A percentile compares a stretch with the other conserved stretches of the same genome.
phyloP scores from a whole-genome alignment of 2,329 filamentous ascomycete species.

The Moelleriella libera region DNA sequence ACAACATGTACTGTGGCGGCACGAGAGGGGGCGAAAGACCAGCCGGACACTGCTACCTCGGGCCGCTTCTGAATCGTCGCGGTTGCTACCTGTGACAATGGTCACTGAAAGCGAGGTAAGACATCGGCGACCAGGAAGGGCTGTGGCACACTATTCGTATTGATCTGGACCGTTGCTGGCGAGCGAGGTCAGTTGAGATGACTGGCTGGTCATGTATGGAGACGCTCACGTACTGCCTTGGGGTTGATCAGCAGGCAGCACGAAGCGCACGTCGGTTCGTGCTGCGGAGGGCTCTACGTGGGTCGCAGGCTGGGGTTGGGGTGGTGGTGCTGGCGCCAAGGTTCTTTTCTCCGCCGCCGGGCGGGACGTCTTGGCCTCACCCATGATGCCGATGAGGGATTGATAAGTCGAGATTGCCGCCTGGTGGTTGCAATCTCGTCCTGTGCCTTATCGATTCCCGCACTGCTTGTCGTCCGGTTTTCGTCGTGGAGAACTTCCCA shows the following conservation, averaged over 20 bases:
- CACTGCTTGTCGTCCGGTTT: too few relatives aligned
- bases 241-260: conserved; percentile 13
- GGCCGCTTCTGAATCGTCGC: too few relatives aligned
- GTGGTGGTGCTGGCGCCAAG: neutral
- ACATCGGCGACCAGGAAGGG: conserved; percentile 20
- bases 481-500: too few relatives aligned
- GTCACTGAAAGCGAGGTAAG: conserved; percentile 8
- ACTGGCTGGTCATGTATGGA: neutral
- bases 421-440: too few relatives aligned
- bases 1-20: neutral
- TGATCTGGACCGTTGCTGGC: conserved; percentile 13
- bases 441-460: too few relatives aligned
- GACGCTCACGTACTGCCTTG: neutral
- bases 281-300: conserved; percentile 11
- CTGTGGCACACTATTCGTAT: conserved; percentile 14
- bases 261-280: conserved; percentile 15
- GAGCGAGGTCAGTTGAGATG: neutral
- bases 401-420: neutral
- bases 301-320: conserved; percentile 6
- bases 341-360: neutral
- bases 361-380: neutral
- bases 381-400: neutral
- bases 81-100: neutral
- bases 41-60: neutral
- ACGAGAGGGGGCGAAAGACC: neutral